Evolutionary conservation across 139 green algal species (phyloP).

Genomic region (Micromonas pusilla): DNA sequence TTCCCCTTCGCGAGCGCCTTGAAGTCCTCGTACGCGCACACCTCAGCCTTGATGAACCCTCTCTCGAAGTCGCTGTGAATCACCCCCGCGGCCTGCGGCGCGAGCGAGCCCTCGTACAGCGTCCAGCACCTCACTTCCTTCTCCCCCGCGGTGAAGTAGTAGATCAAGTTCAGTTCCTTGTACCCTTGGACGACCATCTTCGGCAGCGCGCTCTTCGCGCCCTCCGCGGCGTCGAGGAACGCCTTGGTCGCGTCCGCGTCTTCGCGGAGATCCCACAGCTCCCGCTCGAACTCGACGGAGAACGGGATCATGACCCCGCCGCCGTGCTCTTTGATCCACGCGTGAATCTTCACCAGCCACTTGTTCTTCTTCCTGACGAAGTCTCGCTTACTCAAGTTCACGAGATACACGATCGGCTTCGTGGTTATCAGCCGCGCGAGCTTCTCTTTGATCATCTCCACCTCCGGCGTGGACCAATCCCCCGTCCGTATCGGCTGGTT

Average conservation of each 20-base stretch:
- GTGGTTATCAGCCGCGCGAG: constrained; percentile 65
- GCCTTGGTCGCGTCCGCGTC: constrained; percentile 50
- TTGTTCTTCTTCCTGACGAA: constrained; percentile 98
- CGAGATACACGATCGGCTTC: constrained; percentile 93
- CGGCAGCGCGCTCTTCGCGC: constrained; percentile 52
- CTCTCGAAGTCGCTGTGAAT: constrained; percentile 98
- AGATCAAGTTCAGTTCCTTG: constrained; percentile 86
- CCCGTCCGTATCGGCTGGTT: background rate
- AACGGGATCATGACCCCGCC: constrained; percentile 92
- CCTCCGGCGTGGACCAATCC: constrained; percentile 68
- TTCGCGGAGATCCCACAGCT: constrained; percentile 78
- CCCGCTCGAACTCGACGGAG: constrained; percentile 73
- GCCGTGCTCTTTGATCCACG: constrained; percentile 79
- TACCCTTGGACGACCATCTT: constrained; percentile 97
- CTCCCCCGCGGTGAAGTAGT: constrained; percentile 96
- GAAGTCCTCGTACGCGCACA: constrained; percentile 72
- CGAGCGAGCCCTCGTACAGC: constrained; percentile 73
- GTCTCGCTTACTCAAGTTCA: constrained; percentile 84
- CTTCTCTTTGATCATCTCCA: constrained; percentile 76
- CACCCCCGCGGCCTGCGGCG: constrained; percentile 83
- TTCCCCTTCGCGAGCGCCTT: constrained; percentile 70
- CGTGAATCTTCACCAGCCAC: constrained; percentile 87
- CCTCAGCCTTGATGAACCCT: constrained; percentile 97
- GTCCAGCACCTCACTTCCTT: constrained; percentile 94
- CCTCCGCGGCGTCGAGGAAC: constrained; percentile 55